A percentile compares a stretch with the other conserved stretches of the same genome.
phyloP scores from a whole-genome alignment of 208 protist genomes.

The Leishmania guyanensis region DNA sequence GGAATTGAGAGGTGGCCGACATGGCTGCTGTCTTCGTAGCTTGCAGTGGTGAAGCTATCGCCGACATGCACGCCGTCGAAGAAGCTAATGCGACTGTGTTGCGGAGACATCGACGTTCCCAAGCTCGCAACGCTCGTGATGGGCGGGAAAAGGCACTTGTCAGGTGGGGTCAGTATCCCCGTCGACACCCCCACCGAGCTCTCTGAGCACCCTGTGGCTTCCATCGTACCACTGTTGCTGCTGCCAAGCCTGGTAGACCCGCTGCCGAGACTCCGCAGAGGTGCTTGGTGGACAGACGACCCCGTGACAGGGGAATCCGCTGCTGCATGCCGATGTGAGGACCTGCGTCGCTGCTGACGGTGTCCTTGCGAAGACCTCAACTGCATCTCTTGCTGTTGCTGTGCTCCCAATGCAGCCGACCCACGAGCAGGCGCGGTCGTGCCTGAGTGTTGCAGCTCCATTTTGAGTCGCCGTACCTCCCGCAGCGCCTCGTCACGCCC shows the following conservation, averaged over 20 bases:
- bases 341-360: slow-evolving; percentile 7
- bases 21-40: not conserved
- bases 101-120: not conserved
- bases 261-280: not conserved
- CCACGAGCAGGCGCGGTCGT: not conserved
- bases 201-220: not conserved
- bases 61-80: not conserved
- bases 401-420: not conserved
- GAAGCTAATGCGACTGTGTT: not conserved
- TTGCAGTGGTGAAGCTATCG: not conserved
- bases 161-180: not conserved
- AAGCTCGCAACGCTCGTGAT: not conserved
- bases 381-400: not conserved
- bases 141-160: not conserved
- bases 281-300: too few species aligned
- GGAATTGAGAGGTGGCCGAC: not conserved
- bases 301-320: not conserved
- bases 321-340: not conserved
- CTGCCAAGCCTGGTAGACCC: not conserved
- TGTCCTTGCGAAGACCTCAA: not conserved
- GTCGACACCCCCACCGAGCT: not conserved
- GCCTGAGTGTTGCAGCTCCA: slow-evolving; percentile 44
- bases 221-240: not conserved
- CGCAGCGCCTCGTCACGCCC: slow-evolving; percentile 66
- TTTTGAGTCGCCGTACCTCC: slow-evolving; percentile 47